Evolutionary conservation across 1,284 basidiomycete genomes (phyloP).

Genomic region (Crepidotus sp.): DNA sequence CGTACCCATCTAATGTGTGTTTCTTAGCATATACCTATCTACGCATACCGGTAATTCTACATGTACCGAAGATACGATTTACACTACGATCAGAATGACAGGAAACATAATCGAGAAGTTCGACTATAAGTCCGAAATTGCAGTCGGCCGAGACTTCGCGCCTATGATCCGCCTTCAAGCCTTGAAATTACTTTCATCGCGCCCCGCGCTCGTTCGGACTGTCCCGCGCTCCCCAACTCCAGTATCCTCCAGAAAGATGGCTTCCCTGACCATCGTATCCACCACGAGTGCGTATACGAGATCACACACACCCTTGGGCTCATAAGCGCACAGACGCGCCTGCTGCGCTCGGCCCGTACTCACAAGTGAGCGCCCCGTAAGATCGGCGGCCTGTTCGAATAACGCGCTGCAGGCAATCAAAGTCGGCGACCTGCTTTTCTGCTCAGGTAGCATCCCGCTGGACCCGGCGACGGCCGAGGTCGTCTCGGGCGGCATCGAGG

Average conservation of each 20-base stretch:
- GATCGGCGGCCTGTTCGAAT: too few species aligned
- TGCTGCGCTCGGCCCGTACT: constrained; percentile 85
- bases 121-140: too few species aligned
- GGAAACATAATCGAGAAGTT: too few species aligned
- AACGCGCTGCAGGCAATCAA: constrained; percentile 49
- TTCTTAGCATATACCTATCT: constrained; percentile 5
- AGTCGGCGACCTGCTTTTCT: constrained; percentile 79
- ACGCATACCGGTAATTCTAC: background rate
- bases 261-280: constrained; percentile 44
- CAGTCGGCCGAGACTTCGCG: too few species aligned
- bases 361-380: constrained; percentile 36
- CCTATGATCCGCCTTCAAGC: constrained; percentile 7
- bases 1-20: constrained; percentile 10
- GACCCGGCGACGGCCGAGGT: constrained; percentile 70
- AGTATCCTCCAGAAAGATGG: constrained; percentile 35
- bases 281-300: constrained; percentile 34
- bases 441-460: constrained; percentile 86
- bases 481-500: constrained; percentile 73
- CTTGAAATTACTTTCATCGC: constrained; percentile 2
- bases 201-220: constrained; percentile 1
- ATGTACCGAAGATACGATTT: background rate
- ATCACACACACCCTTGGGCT: background rate
- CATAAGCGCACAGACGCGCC: constrained; percentile 55
- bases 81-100: background rate
- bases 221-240: constrained; percentile 15